Percentiles rank a stretch among this genome's conserved stretches.
Conservation (phyloP, 2,329 filamentous ascomycete genomes). For the Microthyrium microscopicum region DNA sequence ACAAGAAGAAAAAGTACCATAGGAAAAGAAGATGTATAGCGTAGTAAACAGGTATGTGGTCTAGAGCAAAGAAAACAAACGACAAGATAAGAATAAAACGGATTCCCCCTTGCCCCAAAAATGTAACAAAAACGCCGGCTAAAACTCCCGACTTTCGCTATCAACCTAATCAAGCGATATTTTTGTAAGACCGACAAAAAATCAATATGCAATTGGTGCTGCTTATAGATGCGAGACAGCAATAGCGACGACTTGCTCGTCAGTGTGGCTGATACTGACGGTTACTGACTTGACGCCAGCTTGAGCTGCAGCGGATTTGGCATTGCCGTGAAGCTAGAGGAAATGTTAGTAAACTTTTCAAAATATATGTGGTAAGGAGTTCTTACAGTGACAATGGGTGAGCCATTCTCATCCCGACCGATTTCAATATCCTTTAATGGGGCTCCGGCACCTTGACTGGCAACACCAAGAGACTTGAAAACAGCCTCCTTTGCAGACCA, state of each 20-base stretch:
- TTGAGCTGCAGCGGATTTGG: constrained; percentile 65
- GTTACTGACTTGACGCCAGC: constrained; percentile 77
- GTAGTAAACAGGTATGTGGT: too few relatives aligned
- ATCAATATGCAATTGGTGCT: too few relatives aligned
- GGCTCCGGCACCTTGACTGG: constrained; percentile 75
- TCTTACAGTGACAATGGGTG: constrained; percentile 70
- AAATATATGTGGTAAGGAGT: background rate
- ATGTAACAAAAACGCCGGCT: too few relatives aligned
- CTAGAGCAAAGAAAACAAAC: too few relatives aligned
- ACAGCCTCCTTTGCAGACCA: constrained; percentile 98
- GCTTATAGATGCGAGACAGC: constrained; percentile 74
- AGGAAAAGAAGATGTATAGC: too few relatives aligned
- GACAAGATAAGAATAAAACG: too few relatives aligned
- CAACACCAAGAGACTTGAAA: constrained; percentile 88
- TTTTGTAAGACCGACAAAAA: too few relatives aligned
- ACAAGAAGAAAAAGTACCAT: too few relatives aligned
- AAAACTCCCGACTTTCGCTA: too few relatives aligned
- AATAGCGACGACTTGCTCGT: constrained; percentile 85
- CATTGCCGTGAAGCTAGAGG: constrained; percentile 65
- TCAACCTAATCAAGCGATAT: too few relatives aligned
- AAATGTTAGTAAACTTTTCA: constrained; percentile 6
- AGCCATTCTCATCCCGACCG: constrained; percentile 52
- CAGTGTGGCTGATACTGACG: constrained; percentile 91
- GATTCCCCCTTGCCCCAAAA: too few relatives aligned
- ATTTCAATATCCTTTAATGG: constrained; percentile 93